phyloP scores from a whole-genome alignment of 805 yeast species.

The Lachancea cidri region DNA sequence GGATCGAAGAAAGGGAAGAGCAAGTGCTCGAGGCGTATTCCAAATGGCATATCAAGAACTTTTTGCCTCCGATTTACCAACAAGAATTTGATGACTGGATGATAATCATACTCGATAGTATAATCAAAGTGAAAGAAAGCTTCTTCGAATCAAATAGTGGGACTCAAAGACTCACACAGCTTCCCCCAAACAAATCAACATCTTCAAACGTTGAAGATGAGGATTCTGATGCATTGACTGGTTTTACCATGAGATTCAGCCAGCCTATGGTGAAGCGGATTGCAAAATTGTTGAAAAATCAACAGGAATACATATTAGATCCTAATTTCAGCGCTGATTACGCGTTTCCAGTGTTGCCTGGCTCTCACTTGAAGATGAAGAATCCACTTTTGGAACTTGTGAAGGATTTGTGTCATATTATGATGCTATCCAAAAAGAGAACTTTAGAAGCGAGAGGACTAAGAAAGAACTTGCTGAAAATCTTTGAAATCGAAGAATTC shows the following conservation, averaged over 20 bases:
- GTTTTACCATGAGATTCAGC: constrained; percentile 53
- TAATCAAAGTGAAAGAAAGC: constrained; percentile 48
- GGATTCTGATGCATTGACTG: constrained; percentile 37
- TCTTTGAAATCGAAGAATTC: constrained; percentile 82
- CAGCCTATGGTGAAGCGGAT: constrained; percentile 63
- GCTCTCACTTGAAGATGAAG: constrained; percentile 51
- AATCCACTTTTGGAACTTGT: constrained; percentile 80
- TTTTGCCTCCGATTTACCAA: constrained; percentile 68
- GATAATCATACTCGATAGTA: constrained; percentile 63
- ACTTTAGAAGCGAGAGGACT: constrained; percentile 68
- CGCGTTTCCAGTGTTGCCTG: constrained; percentile 71
- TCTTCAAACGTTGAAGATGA: constrained; percentile 28
- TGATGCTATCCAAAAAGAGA: constrained; percentile 58
- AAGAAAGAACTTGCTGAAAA: constrained; percentile 64
- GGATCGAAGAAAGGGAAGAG: constrained; percentile 33
- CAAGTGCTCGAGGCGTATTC: constrained; percentile 41
- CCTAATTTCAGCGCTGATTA: constrained; percentile 61
- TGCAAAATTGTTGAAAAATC: constrained; percentile 58
- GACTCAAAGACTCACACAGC: constrained; percentile 65
- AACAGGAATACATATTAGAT: constrained; percentile 66
- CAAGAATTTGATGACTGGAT: constrained; percentile 88
- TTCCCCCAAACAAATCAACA: constrained; percentile 49
- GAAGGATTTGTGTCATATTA: constrained; percentile 67
- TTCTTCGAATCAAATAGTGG: constrained; percentile 30
- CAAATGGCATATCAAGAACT: constrained; percentile 75